Evolutionary conservation across 768 basidiomycete species (phyloP).

Genomic region (Tubosaeta brunneosetosa): DNA sequence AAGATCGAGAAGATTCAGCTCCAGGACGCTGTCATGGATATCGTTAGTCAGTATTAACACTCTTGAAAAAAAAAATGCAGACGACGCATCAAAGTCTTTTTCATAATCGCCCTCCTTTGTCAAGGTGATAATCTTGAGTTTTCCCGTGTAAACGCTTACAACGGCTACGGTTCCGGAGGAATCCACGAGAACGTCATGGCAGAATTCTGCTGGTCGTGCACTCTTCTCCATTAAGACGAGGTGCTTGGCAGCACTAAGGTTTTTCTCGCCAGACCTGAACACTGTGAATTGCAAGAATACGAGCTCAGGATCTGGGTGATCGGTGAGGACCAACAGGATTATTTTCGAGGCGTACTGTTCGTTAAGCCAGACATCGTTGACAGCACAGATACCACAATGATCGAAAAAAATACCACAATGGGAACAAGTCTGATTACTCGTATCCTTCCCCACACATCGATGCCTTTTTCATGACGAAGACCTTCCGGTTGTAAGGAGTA

Average conservation of each 20-base stretch:
- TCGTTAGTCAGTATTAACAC: conserved; percentile 1
- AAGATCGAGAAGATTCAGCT: conserved; percentile 65
- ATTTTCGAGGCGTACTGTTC: conserved; percentile 31
- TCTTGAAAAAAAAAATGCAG: conserved; percentile 26
- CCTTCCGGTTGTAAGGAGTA: conserved; percentile 61
- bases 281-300: conserved; percentile 54
- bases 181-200: conserved; percentile 64
- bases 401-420: conserved; percentile 40
- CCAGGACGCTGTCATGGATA: conserved; percentile 44
- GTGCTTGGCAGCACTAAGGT: conserved; percentile 39
- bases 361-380: conserved; percentile 7
- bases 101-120: conserved; percentile 47
- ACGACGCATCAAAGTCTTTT: conserved; percentile 64
- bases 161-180: conserved; percentile 57
- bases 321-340: conserved; percentile 61
- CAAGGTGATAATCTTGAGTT: conserved; percentile 59
- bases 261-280: conserved; percentile 27
- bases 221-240: conserved; percentile 53
- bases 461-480: conserved; percentile 51
- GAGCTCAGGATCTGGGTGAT: conserved; percentile 73
- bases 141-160: conserved; percentile 64
- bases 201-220: conserved; percentile 65
- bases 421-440: conserved; percentile 52
- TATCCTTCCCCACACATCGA: conserved; percentile 69
- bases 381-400: neutral